A percentile compares a stretch with the other conserved stretches of the same genome.
Evolutionary conservation across 1,139 yeast genomes (phyloP).

Genomic region (Barnettozyma hawaiiensis): DNA sequence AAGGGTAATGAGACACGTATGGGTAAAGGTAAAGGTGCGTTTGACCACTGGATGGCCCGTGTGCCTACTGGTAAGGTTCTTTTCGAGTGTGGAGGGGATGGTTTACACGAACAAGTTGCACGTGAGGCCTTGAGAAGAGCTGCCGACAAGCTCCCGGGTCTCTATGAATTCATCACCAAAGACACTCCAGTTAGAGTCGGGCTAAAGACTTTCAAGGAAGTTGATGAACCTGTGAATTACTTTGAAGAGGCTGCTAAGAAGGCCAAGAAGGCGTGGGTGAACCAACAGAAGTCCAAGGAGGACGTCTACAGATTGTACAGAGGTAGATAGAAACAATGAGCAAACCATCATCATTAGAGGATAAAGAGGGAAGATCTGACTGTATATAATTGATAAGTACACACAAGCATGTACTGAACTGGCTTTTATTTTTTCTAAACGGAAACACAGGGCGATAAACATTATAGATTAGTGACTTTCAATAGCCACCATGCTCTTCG

Average conservation of each 20-base stretch:
- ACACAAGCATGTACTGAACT: constrained; percentile 8
- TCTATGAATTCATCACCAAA: constrained; percentile 74
- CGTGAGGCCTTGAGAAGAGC: constrained; percentile 91
- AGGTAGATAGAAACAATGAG: constrained; percentile 40
- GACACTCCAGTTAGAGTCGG: constrained; percentile 71
- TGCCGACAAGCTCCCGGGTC: constrained; percentile 87
- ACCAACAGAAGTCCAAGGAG: constrained; percentile 44
- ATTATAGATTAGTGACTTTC: constrained; percentile 17
- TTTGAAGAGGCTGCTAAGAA: constrained; percentile 47
- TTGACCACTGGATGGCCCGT: constrained; percentile 95
- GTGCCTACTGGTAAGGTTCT: constrained; percentile 93
- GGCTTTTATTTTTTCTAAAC: neutral
- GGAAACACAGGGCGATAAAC: too few relatives aligned
- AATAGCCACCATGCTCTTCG: constrained; percentile 59
- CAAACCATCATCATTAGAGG: neutral
- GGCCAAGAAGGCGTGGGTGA: constrained; percentile 63
- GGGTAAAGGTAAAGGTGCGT: constrained; percentile 99
- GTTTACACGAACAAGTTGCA: constrained; percentile 84
- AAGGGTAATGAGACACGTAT: constrained; percentile 99
- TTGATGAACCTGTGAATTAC: constrained; percentile 42
- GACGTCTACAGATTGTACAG: constrained; percentile 48
- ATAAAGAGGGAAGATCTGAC: too few relatives aligned
- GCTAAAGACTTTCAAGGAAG: constrained; percentile 42
- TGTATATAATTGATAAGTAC: constrained; percentile 12
- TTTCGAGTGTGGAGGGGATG: constrained; percentile 69